Evolutionary conservation across 345 rosid genomes (phyloP).

Genomic region (Euphorbia peplus): DNA sequence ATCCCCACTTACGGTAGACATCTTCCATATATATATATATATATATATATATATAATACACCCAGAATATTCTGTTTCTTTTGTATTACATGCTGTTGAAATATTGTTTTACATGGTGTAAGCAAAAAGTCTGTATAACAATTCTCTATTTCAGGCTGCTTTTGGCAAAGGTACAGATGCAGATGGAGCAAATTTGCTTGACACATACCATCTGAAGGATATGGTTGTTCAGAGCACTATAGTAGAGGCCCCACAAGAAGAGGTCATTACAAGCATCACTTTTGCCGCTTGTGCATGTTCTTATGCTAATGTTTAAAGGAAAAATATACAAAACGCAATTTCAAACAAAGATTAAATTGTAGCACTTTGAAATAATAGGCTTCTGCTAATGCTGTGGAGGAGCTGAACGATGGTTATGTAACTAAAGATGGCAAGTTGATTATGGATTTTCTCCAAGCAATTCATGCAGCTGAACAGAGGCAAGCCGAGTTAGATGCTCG

Average conservation of each 20-base stretch:
- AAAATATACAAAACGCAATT: neutral
- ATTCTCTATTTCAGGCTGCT: slow-evolving; percentile 36
- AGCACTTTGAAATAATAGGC: slow-evolving; percentile 43
- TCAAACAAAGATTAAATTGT: neutral
- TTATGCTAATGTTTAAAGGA: slow-evolving; percentile 9
- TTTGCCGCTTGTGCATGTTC: slow-evolving; percentile 10
- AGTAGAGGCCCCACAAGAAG: slow-evolving; percentile 15
- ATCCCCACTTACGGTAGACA: neutral
- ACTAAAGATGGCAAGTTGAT: slow-evolving; percentile 73
- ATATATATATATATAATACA: neutral
- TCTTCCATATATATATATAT: slow-evolving; percentile 1
- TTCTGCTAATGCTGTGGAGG: slow-evolving; percentile 45
- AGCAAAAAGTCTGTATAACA: neutral
- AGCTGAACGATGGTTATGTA: slow-evolving; percentile 46
- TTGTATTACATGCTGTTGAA: neutral
- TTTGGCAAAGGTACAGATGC: slow-evolving; percentile 26
- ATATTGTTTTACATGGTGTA: neutral
- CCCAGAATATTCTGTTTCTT: neutral
- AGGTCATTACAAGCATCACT: slow-evolving; percentile 28
- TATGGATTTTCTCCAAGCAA: slow-evolving; percentile 78
- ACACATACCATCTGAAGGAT: slow-evolving; percentile 61
- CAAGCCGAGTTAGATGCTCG: slow-evolving; percentile 87
- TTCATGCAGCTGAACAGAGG: slow-evolving; percentile 83
- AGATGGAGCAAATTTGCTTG: slow-evolving; percentile 52
- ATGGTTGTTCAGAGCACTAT: slow-evolving; percentile 35